Percentiles rank a stretch among this genome's conserved stretches.
These are phyloP conservation scores for Vanderwaltozyma tropicalis DNA, from an alignment of 805 yeast species.

Conservation along the genomic window DNA sequence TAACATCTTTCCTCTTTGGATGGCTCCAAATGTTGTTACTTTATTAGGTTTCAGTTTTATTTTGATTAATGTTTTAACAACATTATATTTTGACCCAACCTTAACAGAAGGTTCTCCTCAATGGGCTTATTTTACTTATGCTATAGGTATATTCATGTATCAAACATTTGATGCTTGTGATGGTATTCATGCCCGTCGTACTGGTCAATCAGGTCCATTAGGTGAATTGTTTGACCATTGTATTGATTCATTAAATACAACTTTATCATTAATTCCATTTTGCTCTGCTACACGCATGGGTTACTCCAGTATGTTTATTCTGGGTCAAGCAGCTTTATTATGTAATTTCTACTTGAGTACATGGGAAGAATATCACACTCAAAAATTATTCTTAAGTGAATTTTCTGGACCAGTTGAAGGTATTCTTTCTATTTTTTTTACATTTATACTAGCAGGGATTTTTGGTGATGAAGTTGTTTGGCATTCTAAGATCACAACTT, in stretches of 20 bases:
- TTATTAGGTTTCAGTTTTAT: conserved; percentile 68
- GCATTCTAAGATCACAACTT: conserved; percentile 33
- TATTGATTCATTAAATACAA: conserved; percentile 65
- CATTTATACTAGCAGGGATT: conserved; percentile 54
- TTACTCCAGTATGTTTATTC: conserved; percentile 45
- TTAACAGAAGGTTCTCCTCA: conserved; percentile 51
- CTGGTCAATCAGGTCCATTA: conserved; percentile 91
- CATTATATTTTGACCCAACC: conserved; percentile 65
- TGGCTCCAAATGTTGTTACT: conserved; percentile 92
- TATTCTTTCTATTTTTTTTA: conserved; percentile 47
- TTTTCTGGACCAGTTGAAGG: conserved; percentile 97
- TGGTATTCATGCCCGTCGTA: conserved; percentile 90
- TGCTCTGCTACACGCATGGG: conserved; percentile 72
- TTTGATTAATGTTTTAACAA: conserved; percentile 50
- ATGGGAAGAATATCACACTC: conserved; percentile 95
- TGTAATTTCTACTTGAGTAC: conserved; percentile 83
- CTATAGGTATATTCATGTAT: conserved; percentile 75
- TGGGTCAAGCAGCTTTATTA: conserved; percentile 63
- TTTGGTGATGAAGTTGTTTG: conserved; percentile 61
- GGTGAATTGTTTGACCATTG: conserved; percentile 95
- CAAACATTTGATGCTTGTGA: conserved; percentile 96
- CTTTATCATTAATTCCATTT: conserved; percentile 66
- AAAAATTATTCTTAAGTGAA: conserved; percentile 63
- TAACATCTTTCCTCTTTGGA: conserved; percentile 63
- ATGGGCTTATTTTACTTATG: conserved; percentile 73